Evolutionary conservation across 306 rosid species (phyloP).

Genomic region (Pyrus betulifolia): DNA sequence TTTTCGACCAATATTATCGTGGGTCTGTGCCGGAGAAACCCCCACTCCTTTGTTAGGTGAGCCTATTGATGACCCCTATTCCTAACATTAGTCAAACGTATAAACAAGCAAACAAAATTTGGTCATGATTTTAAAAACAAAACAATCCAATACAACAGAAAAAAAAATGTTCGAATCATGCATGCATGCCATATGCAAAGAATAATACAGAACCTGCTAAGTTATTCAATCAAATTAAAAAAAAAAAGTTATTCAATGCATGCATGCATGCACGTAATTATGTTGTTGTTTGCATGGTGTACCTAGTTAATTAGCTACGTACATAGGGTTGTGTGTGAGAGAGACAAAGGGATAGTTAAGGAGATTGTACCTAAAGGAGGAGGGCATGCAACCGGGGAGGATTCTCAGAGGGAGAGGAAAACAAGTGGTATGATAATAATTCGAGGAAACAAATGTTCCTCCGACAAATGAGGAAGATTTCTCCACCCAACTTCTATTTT

Average conservation of each 20-base stretch:
- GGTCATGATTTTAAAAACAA: not conserved
- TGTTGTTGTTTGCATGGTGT: not conserved
- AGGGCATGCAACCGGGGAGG: slow-evolving; percentile 29
- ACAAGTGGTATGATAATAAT: slow-evolving; percentile 18
- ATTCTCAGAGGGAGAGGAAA: slow-evolving; percentile 31
- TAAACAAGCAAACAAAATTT: not conserved
- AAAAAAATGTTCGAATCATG: not conserved
- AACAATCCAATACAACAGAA: not conserved
- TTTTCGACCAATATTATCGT: slow-evolving; percentile 13
- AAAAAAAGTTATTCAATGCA: not conserved
- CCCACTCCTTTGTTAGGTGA: slow-evolving; percentile 26
- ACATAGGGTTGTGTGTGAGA: not conserved
- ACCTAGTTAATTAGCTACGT: not conserved
- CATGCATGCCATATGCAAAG: not conserved
- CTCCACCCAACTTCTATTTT: slow-evolving; percentile 1
- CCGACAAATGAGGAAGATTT: slow-evolving; percentile 16
- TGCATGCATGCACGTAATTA: not conserved
- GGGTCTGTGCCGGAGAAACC: slow-evolving; percentile 36
- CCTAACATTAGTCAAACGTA: not conserved
- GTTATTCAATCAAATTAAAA: not conserved
- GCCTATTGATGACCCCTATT: slow-evolving; percentile 6
- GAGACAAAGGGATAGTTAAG: not conserved
- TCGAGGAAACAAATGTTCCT: slow-evolving; percentile 4
- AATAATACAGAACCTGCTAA: not conserved
- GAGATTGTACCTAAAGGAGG: slow-evolving; percentile 8